A percentile compares a stretch with the other conserved stretches of the same genome.
Conservation (phyloP, 176 grass and related monocot genomes). For the Pontederia crassipes region DNA sequence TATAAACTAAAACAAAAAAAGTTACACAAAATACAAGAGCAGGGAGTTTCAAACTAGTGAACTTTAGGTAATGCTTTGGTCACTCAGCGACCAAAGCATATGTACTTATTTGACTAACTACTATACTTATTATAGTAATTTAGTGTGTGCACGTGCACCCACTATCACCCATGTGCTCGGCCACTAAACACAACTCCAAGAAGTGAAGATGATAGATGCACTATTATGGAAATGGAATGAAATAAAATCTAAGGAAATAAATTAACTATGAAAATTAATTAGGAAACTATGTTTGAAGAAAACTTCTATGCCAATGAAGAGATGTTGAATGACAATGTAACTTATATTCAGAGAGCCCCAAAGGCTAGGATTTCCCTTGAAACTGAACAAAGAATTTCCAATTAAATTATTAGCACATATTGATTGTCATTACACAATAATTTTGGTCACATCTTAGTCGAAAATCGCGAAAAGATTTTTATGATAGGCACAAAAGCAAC, state of each 20-base stretch:
- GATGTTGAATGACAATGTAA: conserved; percentile 35
- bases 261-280: background rate
- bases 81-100: too few species aligned
- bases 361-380: conserved; percentile 66
- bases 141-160: too few species aligned
- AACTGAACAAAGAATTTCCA: conserved; percentile 28
- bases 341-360: conserved; percentile 56
- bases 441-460: conserved; percentile 44
- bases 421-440: background rate
- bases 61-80: too few species aligned
- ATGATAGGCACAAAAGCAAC: background rate
- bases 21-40: too few species aligned
- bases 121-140: too few species aligned
- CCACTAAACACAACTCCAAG: conserved; percentile 35
- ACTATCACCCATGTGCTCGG: too few species aligned
- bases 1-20: too few species aligned
- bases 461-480: conserved; percentile 85
- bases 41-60: too few species aligned
- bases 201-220: conserved; percentile 49
- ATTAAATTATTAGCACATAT: conserved; percentile 5
- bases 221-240: background rate
- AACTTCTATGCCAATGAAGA: conserved; percentile 37
- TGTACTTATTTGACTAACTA: too few species aligned
- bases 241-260: background rate
- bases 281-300: background rate